phyloP scores from a whole-genome alignment of 345 rosid species.

The Brassica incana region DNA sequence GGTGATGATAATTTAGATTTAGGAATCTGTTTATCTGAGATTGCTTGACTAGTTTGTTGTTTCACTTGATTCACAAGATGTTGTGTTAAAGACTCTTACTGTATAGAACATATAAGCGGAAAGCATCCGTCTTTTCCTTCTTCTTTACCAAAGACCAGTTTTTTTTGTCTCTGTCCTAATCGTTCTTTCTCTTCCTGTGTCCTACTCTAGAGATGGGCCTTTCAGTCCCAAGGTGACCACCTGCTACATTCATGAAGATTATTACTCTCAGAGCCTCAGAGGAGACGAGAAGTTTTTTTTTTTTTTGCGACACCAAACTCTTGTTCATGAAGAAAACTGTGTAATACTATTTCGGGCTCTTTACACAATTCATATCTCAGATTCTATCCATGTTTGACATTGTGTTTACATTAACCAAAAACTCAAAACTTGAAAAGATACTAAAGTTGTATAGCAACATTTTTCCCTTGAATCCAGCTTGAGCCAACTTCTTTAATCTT shows the following conservation, averaged over 20 bases:
- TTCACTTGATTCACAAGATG: conserved; percentile 13
- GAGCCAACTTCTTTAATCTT: conserved; percentile 54
- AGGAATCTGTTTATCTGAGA: conserved; percentile 24
- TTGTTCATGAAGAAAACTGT: conserved; percentile 1
- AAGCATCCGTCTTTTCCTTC: conserved; percentile 4
- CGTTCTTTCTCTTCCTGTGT: conserved; percentile 20
- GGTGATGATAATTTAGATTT: conserved; percentile 29
- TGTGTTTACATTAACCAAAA: neutral
- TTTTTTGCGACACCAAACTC: conserved; percentile 20
- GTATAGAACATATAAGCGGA: neutral
- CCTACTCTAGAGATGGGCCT: conserved; percentile 68
- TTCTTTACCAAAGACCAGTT: conserved; percentile 5
- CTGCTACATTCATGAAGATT: conserved; percentile 32
- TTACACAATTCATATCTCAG: conserved; percentile 3
- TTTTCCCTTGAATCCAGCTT: conserved; percentile 67
- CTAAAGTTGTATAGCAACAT: conserved; percentile 1
- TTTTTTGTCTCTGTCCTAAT: conserved; percentile 10
- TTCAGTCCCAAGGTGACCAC: conserved; percentile 84
- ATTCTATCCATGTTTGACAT: conserved; percentile 3
- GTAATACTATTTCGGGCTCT: conserved; percentile 3
- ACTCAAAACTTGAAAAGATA: neutral
- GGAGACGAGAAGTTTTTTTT: neutral
- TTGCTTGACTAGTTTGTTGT: conserved; percentile 24
- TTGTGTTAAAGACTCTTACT: neutral
- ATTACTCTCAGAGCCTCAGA: conserved; percentile 31